A percentile compares a stretch with the other conserved stretches of the same genome.
These are phyloP conservation scores for Bolboschoenoplectus hybrid DNA, from an alignment of 202 grass and related monocot species.

Conservation along the genomic window DNA sequence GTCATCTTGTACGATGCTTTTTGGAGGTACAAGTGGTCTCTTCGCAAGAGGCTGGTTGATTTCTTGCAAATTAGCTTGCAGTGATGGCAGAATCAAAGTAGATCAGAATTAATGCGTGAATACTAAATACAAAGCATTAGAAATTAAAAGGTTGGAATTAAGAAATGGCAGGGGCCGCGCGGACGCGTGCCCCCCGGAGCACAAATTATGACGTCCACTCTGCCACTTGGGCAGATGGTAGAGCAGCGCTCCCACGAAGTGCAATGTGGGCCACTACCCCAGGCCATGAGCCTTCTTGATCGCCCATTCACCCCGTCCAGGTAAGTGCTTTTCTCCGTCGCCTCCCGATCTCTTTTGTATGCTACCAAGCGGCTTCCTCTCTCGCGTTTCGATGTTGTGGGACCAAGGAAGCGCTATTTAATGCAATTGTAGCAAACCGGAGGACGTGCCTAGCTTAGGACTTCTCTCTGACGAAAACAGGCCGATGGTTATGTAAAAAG, in stretches of 20 bases:
- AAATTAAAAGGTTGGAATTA: neutral
- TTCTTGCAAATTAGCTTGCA: constrained; percentile 7
- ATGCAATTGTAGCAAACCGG: no score
- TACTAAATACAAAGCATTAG: neutral
- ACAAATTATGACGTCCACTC: constrained; percentile 40
- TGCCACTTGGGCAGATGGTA: constrained; percentile 44
- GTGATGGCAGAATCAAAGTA: constrained; percentile 4
- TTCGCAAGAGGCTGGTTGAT: neutral
- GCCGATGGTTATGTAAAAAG: no score
- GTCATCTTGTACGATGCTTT: constrained; percentile 24
- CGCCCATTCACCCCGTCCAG: constrained; percentile 46
- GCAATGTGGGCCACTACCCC: constrained; percentile 2
- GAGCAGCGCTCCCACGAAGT: constrained; percentile 12
- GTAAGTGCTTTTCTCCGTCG: neutral
- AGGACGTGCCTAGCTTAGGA: no score
- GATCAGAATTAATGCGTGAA: neutral
- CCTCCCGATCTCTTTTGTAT: neutral
- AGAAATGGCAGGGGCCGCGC: constrained; percentile 43
- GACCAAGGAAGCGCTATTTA: constrained; percentile 17
- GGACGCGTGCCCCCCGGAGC: constrained; percentile 45
- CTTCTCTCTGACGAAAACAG: no score
- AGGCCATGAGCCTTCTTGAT: constrained; percentile 40
- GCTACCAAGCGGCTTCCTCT: neutral
- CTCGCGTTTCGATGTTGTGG: neutral
- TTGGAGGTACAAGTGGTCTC: constrained; percentile 15